Evolutionary conservation across 768 basidiomycete genomes (phyloP).

Genomic region (Tricholoma terreum): DNA sequence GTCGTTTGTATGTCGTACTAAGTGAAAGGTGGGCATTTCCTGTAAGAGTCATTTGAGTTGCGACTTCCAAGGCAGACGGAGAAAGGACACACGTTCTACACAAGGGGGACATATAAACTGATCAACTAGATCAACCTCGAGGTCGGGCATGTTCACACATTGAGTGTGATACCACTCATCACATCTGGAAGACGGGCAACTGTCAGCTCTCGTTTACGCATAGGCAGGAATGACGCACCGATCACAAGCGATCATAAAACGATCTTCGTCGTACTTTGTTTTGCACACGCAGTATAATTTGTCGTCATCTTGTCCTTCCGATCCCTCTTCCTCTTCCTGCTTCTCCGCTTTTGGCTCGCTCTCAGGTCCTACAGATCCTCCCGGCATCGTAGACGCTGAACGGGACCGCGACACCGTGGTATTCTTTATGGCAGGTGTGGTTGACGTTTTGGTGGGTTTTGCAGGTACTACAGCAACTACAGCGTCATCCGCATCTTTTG

Average conservation of each 20-base stretch:
- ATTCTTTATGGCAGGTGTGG: constrained; percentile 29
- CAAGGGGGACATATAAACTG: constrained; percentile 89
- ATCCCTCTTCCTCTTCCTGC: constrained; percentile 48
- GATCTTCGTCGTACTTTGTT: constrained; percentile 82
- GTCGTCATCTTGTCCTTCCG: constrained; percentile 52
- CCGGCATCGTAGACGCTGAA: constrained; percentile 68
- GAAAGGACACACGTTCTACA: constrained; percentile 55
- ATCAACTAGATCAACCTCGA: constrained; percentile 84
- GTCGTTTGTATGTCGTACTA: constrained; percentile 75
- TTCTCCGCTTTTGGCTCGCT: constrained; percentile 36
- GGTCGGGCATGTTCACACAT: constrained; percentile 79
- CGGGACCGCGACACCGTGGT: constrained; percentile 54
- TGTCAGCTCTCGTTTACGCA: not conserved
- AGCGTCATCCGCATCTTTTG: constrained; percentile 17
- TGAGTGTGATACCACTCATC: constrained; percentile 94
- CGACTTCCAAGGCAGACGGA: not conserved
- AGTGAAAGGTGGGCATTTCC: constrained; percentile 59
- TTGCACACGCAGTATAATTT: constrained; percentile 88
- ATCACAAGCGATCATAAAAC: constrained; percentile 93
- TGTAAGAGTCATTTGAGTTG: constrained; percentile 22
- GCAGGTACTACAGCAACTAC: constrained; percentile 12
- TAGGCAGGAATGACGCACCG: constrained; percentile 46
- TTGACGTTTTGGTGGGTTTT: constrained; percentile 20
- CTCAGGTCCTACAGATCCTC: constrained; percentile 37
- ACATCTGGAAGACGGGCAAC: constrained; percentile 49